Evolutionary conservation across 768 basidiomycete genomes (phyloP).

Genomic region (Podaxis rugospora): DNA sequence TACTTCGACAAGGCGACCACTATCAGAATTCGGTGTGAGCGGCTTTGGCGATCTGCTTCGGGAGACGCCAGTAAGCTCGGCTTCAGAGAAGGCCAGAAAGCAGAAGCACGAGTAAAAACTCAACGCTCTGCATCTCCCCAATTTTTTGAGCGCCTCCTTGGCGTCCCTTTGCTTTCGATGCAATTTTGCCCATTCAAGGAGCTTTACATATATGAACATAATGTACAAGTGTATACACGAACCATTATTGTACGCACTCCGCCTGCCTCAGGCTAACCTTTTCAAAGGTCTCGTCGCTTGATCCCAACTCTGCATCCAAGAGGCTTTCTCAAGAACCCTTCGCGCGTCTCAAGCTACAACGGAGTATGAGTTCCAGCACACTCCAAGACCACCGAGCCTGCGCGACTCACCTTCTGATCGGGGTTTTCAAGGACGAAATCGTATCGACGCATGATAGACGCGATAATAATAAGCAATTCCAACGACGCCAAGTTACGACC

Average conservation of each 20-base stretch:
- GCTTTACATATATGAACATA: not conserved
- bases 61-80: no score
- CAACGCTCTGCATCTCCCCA: no score
- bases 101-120: no score
- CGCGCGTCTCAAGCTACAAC: slow-evolving; percentile 61
- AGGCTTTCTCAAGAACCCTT: slow-evolving; percentile 89
- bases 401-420: slow-evolving; percentile 44
- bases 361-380: not conserved
- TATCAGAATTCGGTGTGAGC: no score
- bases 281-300: slow-evolving; percentile 47
- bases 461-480: slow-evolving; percentile 76
- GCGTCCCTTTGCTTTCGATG: not conserved
- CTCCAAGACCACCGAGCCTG: no score
- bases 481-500: slow-evolving; percentile 78
- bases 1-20: no score
- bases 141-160: not conserved
- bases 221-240: not conserved
- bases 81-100: no score
- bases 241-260: not conserved
- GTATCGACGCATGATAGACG: slow-evolving; percentile 75
- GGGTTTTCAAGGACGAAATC: slow-evolving; percentile 65
- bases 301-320: slow-evolving; percentile 69
- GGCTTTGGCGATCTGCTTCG: no score
- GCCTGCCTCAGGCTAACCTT: no score
- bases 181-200: not conserved